phyloP scores from a whole-genome alignment of 1,284 basidiomycete genomes.

The Amylostereum areolatum region DNA sequence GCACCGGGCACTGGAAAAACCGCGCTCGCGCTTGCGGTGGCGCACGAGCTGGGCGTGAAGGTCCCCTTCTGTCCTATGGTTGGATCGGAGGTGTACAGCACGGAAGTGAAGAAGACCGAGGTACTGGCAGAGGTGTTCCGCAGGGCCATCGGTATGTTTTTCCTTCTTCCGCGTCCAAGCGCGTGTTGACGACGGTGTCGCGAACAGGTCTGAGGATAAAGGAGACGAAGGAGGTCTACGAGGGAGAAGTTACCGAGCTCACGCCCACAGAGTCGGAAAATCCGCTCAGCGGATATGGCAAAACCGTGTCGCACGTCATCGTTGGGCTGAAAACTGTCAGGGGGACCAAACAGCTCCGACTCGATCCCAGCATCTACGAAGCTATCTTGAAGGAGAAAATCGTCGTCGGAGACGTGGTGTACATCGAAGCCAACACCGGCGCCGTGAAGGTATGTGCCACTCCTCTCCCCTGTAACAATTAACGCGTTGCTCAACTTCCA shows the following conservation, averaged over 20 bases:
- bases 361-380: constrained; percentile 96
- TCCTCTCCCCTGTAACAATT: neutral
- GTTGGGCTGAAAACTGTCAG: constrained; percentile 97
- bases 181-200: constrained; percentile 4
- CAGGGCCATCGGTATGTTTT: constrained; percentile 83
- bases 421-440: constrained; percentile 92
- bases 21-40: constrained; percentile 88
- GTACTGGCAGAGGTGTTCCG: constrained; percentile 96
- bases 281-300: constrained; percentile 94
- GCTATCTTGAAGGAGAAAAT: constrained; percentile 98
- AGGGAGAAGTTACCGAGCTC: constrained; percentile 96
- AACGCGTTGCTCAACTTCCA: neutral
- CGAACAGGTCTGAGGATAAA: constrained; percentile 85
- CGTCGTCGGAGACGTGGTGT: constrained; percentile 94
- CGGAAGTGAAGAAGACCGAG: constrained; percentile 99
- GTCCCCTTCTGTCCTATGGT: constrained; percentile 99
- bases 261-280: constrained; percentile 96
- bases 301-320: constrained; percentile 96
- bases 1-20: constrained; percentile 95
- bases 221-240: constrained; percentile 98
- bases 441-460: constrained; percentile 77
- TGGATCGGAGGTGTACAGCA: constrained; percentile 93
- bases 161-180: neutral
- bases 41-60: constrained; percentile 91
- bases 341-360: constrained; percentile 94